Conservation (phyloP, 345 rosid species). For the Hibiscus tridactylites region DNA sequence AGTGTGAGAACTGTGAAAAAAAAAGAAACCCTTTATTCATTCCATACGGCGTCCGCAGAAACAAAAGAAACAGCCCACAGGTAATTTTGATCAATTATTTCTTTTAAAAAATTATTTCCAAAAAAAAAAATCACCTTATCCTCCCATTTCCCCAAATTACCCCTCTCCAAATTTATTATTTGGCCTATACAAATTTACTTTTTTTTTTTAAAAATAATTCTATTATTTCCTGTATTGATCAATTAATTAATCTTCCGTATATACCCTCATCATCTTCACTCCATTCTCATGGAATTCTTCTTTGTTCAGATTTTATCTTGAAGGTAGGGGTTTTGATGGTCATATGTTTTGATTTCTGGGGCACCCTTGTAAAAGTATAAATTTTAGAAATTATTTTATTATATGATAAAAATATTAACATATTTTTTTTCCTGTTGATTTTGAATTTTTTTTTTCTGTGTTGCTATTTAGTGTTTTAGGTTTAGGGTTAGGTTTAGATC, state of each 20-base stretch:
- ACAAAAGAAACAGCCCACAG: background rate
- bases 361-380: constrained; percentile 12
- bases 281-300: background rate
- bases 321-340: constrained; percentile 3
- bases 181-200: too few relatives aligned
- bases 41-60: background rate
- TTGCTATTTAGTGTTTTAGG: constrained; percentile 16
- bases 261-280: constrained; percentile 27
- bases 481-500: constrained; percentile 38
- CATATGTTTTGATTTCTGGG: constrained; percentile 27
- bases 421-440: constrained; percentile 9
- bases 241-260: constrained; percentile 17
- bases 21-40: background rate
- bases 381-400: background rate
- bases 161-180: background rate
- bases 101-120: background rate
- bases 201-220: too few relatives aligned
- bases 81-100: background rate
- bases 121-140: background rate
- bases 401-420: background rate
- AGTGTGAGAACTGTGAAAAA: background rate
- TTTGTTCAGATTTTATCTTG: constrained; percentile 1
- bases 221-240: background rate
- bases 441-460: constrained; percentile 11
- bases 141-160: background rate